These are phyloP conservation scores for Drosera capensis DNA, from an alignment of 148 eudicot species.

Conservation along the genomic window DNA sequence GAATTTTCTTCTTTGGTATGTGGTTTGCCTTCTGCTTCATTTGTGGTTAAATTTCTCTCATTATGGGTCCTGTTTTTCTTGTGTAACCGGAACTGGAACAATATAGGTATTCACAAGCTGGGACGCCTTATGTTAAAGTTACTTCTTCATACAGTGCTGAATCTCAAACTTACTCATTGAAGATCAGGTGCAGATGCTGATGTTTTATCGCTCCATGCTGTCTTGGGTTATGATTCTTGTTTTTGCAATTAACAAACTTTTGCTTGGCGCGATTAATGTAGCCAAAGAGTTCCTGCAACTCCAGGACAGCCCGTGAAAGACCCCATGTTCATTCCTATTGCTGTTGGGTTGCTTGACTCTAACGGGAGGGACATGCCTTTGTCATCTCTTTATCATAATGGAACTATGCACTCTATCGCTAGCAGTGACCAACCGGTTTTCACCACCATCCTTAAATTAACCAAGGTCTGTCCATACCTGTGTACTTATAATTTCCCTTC, in stretches of 20 bases:
- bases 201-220: not conserved
- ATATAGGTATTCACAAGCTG: constrained; percentile 96
- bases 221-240: not conserved
- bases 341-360: constrained; percentile 66
- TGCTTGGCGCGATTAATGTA: constrained; percentile 13
- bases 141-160: constrained; percentile 65
- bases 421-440: constrained; percentile 30
- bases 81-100: constrained; percentile 7
- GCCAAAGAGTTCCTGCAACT: constrained; percentile 89
- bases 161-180: constrained; percentile 51
- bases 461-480: constrained; percentile 38
- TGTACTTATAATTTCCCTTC: not conserved
- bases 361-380: constrained; percentile 77
- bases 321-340: constrained; percentile 93
- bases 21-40: constrained; percentile 1
- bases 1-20: constrained; percentile 78
- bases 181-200: constrained; percentile 48
- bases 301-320: constrained; percentile 83
- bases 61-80: too few relatives aligned
- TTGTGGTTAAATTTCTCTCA: not conserved
- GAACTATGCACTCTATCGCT: constrained; percentile 39
- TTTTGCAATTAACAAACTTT: constrained; percentile 1
- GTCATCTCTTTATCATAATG: constrained; percentile 66
- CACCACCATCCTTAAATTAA: constrained; percentile 70
- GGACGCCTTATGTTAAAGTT: constrained; percentile 77